These are phyloP conservation scores for Paraconiothyrium sp. DNA, from an alignment of 2,329 filamentous ascomycete genomes.

Conservation along the genomic window DNA sequence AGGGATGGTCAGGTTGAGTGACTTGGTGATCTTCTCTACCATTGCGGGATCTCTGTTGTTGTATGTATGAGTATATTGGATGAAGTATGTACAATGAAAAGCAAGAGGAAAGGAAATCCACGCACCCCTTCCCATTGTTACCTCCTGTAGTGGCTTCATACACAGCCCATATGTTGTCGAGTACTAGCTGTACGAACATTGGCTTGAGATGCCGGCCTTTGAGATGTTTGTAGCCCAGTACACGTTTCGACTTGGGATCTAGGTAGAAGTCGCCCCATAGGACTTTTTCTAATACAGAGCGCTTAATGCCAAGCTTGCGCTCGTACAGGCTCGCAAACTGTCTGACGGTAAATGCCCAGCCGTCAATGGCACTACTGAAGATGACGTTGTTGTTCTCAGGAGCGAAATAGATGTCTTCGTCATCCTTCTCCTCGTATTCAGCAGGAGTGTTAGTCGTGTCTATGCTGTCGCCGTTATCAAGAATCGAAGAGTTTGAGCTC, in stretches of 20 bases:
- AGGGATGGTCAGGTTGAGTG: conserved; percentile 82
- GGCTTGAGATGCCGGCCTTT: conserved; percentile 92
- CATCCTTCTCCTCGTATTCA: conserved; percentile 87
- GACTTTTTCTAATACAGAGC: conserved; percentile 86
- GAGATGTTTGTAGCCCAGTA: conserved; percentile 88
- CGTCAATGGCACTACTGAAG: conserved; percentile 95
- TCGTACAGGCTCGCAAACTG: conserved; percentile 95
- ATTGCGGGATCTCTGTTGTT: conserved; percentile 73
- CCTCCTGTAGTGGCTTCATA: conserved; percentile 90
- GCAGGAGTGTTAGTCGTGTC: conserved; percentile 59
- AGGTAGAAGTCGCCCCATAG: conserved; percentile 97
- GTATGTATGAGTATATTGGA: conserved; percentile 53
- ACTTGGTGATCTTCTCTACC: conserved; percentile 95
- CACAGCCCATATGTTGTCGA: conserved; percentile 95
- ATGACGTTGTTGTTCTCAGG: conserved; percentile 99
- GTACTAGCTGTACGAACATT: conserved; percentile 95
- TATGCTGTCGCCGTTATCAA: conserved; percentile 64
- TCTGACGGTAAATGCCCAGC: conserved; percentile 97
- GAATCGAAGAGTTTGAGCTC: conserved; percentile 55
- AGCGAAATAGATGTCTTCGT: conserved; percentile 97
- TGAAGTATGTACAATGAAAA: conserved; percentile 46
- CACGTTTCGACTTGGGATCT: conserved; percentile 95
- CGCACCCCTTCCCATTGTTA: conserved; percentile 80
- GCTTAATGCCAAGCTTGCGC: conserved; percentile 95
- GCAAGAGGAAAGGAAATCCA: conserved; percentile 52